phyloP scores from a whole-genome alignment of 2,329 filamentous ascomycete species.

The Cyphellophora europaea region DNA sequence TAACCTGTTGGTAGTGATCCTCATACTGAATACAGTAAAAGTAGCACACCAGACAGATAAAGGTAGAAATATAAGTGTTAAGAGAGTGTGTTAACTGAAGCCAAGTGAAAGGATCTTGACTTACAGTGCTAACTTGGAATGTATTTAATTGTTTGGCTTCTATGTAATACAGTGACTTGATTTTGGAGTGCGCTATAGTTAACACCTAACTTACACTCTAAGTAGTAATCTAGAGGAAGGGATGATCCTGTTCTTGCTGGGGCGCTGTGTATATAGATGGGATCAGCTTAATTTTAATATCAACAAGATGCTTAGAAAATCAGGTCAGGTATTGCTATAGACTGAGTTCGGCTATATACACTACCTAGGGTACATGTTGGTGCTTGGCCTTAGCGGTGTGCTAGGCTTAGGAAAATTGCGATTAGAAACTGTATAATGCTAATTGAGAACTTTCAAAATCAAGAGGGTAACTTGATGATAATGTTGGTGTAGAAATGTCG shows the following conservation, averaged over 20 bases:
- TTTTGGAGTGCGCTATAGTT: not conserved
- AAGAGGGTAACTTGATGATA: too few species aligned
- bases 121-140: slow-evolving; percentile 1
- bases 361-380: not conserved
- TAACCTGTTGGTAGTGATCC: too few species aligned
- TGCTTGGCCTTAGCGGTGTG: not conserved
- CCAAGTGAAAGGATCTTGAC: too few species aligned
- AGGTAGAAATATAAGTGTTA: too few species aligned
- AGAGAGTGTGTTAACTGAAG: too few species aligned
- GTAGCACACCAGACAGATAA: too few species aligned
- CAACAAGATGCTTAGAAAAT: not conserved
- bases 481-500: too few species aligned
- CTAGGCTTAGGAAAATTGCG: not conserved
- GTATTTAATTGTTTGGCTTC: not conserved
- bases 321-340: not conserved
- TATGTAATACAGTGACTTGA: not conserved
- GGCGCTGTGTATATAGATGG: not conserved
- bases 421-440: too few species aligned
- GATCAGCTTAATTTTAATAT: not conserved
- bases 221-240: not conserved
- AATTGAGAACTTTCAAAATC: too few species aligned
- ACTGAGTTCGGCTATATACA: not conserved
- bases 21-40: too few species aligned
- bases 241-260: not conserved
- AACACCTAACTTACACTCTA: not conserved